Conservation (phyloP, 2,329 filamentous ascomycete genomes). For the Fusarium veterinarium region DNA sequence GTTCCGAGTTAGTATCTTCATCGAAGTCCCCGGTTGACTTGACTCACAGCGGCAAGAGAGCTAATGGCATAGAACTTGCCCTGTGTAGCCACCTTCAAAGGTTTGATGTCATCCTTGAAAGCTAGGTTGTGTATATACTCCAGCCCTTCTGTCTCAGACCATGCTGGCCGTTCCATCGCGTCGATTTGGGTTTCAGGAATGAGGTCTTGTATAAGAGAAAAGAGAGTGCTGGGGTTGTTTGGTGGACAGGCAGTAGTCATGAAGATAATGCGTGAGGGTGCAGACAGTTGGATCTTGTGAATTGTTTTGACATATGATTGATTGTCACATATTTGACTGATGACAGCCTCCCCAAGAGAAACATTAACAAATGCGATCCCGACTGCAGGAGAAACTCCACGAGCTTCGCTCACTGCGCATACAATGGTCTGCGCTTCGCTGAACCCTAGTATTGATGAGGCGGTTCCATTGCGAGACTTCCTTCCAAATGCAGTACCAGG, state of each 20-base stretch:
- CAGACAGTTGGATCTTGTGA: slow-evolving; percentile 85
- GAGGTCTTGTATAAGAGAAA: slow-evolving; percentile 76
- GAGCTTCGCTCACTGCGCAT: slow-evolving; percentile 89
- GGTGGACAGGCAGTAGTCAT: slow-evolving; percentile 74
- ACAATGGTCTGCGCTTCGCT: slow-evolving; percentile 76
- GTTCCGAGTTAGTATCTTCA: slow-evolving; percentile 8
- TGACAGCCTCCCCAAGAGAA: slow-evolving; percentile 82
- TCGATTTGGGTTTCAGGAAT: slow-evolving; percentile 47
- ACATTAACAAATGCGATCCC: slow-evolving; percentile 90
- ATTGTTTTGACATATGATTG: slow-evolving; percentile 91
- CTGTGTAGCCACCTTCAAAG: slow-evolving; percentile 80
- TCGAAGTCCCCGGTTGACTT: accelerated
- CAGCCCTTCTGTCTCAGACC: slow-evolving; percentile 82
- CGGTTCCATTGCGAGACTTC: slow-evolving; percentile 55
- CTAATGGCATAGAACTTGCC: slow-evolving; percentile 90
- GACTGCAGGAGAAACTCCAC: slow-evolving; percentile 86
- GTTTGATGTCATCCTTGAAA: slow-evolving; percentile 81
- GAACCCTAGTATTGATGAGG: slow-evolving; percentile 55
- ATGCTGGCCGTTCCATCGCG: slow-evolving; percentile 80
- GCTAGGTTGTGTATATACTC: slow-evolving; percentile 84
- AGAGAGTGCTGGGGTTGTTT: slow-evolving; percentile 77
- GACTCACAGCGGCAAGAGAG: slow-evolving; percentile 83
- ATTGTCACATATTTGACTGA: slow-evolving; percentile 93
- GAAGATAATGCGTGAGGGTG: slow-evolving; percentile 83
- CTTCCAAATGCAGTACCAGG: slow-evolving; percentile 52